These are phyloP conservation scores for Talaromyces borbonicus DNA, from an alignment of 495 filamentous ascomycete species.

Conservation along the genomic window DNA sequence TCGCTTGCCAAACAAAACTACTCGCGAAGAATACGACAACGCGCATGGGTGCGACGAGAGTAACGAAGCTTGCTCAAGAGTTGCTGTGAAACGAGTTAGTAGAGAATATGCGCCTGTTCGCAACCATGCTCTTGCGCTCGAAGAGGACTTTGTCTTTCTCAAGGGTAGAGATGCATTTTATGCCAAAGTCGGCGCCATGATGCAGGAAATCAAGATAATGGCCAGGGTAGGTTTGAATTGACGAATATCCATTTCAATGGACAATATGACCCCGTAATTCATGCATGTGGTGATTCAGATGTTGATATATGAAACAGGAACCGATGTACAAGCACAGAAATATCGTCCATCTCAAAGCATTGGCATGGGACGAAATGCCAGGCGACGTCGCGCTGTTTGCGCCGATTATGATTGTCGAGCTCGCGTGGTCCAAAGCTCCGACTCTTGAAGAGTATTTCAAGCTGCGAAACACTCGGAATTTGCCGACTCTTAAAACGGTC, in stretches of 20 bases:
- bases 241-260: not conserved
- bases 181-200: not conserved
- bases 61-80: not conserved
- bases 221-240: not conserved
- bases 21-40: too few relatives aligned
- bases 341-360: not conserved
- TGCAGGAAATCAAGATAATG: not conserved
- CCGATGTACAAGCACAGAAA: not conserved
- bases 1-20: not conserved
- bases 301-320: not conserved
- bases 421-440: not conserved
- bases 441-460: not conserved
- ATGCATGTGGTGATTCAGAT: too few relatives aligned
- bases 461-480: not conserved
- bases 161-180: not conserved
- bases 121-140: not conserved
- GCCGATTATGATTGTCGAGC: not conserved
- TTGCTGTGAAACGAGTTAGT: not conserved
- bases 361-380: slow-evolving; percentile 1
- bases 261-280: too few relatives aligned
- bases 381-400: not conserved
- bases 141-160: not conserved
- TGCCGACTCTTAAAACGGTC: not conserved
- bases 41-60: not conserved
- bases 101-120: not conserved